Evolutionary conservation across 176 grass and related monocot genomes (phyloP), one percentile per base, ranked within the genome.

Genomic region (Alloteropsis semialata): DNA sequence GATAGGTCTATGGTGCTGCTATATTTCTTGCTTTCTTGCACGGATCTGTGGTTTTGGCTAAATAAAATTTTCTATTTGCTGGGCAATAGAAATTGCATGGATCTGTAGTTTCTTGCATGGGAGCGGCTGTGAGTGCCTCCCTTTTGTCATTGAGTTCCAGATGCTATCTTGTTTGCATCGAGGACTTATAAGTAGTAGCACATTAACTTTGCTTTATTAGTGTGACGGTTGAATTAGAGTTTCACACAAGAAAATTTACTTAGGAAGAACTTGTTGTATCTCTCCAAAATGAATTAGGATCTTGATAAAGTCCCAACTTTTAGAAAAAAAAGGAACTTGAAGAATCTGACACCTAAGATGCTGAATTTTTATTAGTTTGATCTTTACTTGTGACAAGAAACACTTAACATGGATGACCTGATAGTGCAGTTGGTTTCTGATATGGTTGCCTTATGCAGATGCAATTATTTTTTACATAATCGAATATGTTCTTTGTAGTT

Each of bases 21-120:
- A 78, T 78, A 27, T 72, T 75, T 55, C 48, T 75, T 48, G 61
- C 41, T 79, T 79, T 66, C 32, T 67, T 89, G 62, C 34, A 81
- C 25, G 62, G 87, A 81, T 85, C 77, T 85, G 77, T 54, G 77
- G 53, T 70, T 70, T 84, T 89, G 54, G 57, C 77, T 85, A 71
- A 85, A 84, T 45, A 89, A 70, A 85, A 32, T 42, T 85, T 63
- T 85, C 21, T 81, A 63, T 30, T 48, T 76, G 60, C 27, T 68
- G 75, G 59, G 32, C 82, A 85, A 89, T 89, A 53, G n/a, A n/a
- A n/a, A n/a, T n/a, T n/a, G n/a, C n/a, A n/a, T n/a, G n/a, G n/a
- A n/a, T n/a, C n/a, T n/a, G n/a, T n/a, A n/a, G n/a, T n/a, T n/a
- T n/a, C n/a, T n/a, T n/a, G n/a, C n/a, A 85, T 89, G 62, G 63